Base-by-base conservation (phyloP, 768 basidiomycete species). In the Collybiopsis luxurians region DNA sequence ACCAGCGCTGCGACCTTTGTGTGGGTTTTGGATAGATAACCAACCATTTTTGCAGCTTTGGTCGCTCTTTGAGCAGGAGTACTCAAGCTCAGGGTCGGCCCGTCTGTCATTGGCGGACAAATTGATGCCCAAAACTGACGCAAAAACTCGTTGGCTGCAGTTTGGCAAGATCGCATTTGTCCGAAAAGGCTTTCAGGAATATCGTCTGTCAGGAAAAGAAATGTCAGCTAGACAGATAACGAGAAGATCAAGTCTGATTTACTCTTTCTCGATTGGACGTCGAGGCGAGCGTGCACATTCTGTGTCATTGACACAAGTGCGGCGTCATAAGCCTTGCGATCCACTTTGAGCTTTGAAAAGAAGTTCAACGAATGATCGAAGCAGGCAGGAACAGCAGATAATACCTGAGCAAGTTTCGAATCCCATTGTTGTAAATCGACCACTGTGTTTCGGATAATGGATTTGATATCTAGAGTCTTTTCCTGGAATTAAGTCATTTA, bases 111-210 rank as follows among this genome's bases (percentile, higher is more conserved):
- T 5, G 89, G 84, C 4, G 94, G 95, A 60, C 93, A 89, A 49
- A 90, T 82, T 1, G 93, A 83, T 2, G 87, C 81, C 95, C 95
- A 98, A 68, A 94, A 98, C 68, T 98, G 97, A 27, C 96, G 86
- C 13, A 99, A 77, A 69, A 98, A 97, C 67, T 99, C 97, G 65
- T 93, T 95, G 11, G 95, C 89, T 2, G 95, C 89, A 1, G 92
- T 92, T 66, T 97, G 94, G 65, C 91, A 93, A 0, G 90, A 90
- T 17, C 83, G 85, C 83, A 98, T 89, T 72, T 94, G 87, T 55
- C 84, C 79, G 63, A 92, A 85, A 38, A 96, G 75, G 2, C 77
- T 79, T 49, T 89, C 84, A 1, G 94, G 91, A 31, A 99, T 85
- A 39, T 90, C 87, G 59, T 83, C 93, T 96, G 57, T 28, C 53